A percentile compares a stretch with the other conserved stretches of the same genome.
These are phyloP conservation scores for Solanum appendiculatum DNA, from an alignment of 257 asterid genomes.

Conservation along the genomic window DNA sequence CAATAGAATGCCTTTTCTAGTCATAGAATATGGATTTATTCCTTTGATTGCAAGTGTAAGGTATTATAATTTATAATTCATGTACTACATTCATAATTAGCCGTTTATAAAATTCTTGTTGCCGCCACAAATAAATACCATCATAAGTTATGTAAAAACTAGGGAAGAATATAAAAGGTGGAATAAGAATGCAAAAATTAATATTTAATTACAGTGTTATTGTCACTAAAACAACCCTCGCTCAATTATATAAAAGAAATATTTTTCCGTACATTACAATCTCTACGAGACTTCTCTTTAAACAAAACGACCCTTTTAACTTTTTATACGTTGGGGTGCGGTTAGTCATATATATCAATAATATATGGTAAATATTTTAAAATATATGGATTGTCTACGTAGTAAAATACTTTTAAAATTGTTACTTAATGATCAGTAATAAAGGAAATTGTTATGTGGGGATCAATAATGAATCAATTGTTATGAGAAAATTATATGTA, in stretches of 20 bases:
- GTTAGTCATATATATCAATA: too few relatives aligned
- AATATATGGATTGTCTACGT: background rate
- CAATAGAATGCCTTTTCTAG: background rate
- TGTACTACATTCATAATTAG: background rate
- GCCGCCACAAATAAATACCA: background rate
- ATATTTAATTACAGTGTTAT: background rate
- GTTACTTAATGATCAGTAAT: background rate
- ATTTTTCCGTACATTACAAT: background rate
- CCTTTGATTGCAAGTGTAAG: background rate
- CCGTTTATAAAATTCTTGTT: background rate
- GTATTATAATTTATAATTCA: too few relatives aligned
- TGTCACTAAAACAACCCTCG: background rate
- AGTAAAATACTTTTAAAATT: background rate
- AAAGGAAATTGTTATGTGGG: background rate
- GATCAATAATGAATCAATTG: background rate
- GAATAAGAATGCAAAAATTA: background rate
- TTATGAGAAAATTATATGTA: too few relatives aligned
- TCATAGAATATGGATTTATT: background rate
- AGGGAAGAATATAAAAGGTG: background rate
- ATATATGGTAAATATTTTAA: too few relatives aligned
- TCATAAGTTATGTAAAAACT: background rate
- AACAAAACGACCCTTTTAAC: background rate
- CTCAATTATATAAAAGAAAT: background rate
- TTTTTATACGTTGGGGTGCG: background rate
- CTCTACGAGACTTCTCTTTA: background rate